Evolutionary conservation across 2,329 filamentous ascomycete genomes (phyloP).

Genomic region (Clarireedia monteithiana): DNA sequence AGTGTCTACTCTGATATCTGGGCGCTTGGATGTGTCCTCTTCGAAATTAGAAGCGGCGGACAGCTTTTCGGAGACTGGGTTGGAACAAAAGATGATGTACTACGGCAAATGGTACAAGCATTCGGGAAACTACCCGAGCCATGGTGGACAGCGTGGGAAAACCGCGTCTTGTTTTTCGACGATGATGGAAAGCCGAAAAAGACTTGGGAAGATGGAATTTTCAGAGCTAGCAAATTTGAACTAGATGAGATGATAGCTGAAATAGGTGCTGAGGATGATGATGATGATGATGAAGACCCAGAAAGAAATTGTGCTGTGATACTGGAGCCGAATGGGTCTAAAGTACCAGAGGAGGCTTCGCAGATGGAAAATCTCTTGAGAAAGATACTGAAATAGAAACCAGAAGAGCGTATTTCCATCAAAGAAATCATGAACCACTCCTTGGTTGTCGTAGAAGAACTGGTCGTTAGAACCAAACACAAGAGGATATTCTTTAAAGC

Average conservation of each 20-base stretch:
- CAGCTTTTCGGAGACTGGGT: not conserved
- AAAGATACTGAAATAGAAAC: not conserved
- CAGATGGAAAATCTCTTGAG: not conserved
- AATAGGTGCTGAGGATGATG: too few species aligned
- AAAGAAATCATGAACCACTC: not conserved
- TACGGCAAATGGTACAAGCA: not conserved
- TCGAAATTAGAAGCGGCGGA: slow-evolving; percentile 9
- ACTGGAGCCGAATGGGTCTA: too few species aligned
- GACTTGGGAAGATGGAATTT: too few species aligned
- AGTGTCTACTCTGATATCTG: slow-evolving; percentile 14
- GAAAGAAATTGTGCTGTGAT: too few species aligned
- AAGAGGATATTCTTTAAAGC: too few species aligned
- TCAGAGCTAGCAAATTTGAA: too few species aligned
- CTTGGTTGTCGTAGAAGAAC: not conserved
- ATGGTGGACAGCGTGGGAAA: not conserved
- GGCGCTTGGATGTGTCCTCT: slow-evolving; percentile 14
- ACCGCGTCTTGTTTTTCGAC: too few species aligned
- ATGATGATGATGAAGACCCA: too few species aligned
- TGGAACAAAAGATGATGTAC: not conserved
- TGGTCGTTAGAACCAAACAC: not conserved
- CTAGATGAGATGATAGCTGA: too few species aligned
- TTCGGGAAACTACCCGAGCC: not conserved
- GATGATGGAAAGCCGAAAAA: too few species aligned
- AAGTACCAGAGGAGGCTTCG: too few species aligned
- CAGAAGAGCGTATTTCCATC: not conserved